Base-by-base conservation (phyloP, 1,284 basidiomycete genomes). In the Rhodofomes roseus region DNA sequence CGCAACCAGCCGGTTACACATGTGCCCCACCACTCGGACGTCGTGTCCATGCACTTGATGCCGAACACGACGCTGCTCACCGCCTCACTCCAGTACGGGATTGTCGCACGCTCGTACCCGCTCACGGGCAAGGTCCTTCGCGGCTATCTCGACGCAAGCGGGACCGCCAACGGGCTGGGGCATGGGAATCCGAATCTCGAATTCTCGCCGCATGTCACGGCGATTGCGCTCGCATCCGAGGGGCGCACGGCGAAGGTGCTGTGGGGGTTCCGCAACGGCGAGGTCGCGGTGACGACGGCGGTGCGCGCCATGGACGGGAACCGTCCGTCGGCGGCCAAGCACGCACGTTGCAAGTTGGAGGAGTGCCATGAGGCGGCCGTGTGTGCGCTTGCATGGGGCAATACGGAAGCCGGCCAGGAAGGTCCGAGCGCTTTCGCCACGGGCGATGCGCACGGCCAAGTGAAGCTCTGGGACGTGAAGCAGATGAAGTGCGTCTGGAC, bases 181-280 rank as follows among this genome's bases (percentile, higher is more conserved):
- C 81, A 85, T 56, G 89, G 89, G 4, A 92, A 93, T 65, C 90
- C 89, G 1, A 91, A 93, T 65, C 81, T 83, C 20, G 90, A 93
- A 65, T 89, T 92, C 64, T 81, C 83, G 7, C 88, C 89, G 4
- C 80, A 90, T 59, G 80, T 91, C 11, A 82, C 85, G 16, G 72
- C 78, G 0, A 86, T 85, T 61, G 72, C 78, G 1, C 73, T 90
- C 29, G 70, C 80, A 11, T 85, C 86, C 0, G 82, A 86, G 50
- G 86, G 89, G 1, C 84, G 84, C 22, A 87, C 88, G 0, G 89
- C 83, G 8, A 83, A 83, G 57, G 79, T 92, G 27, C 75, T 85
- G 7, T 95, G 93, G 93, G 93, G 92, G 1, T 89, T 85, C 66
- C 77, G 79, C 36, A 84, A 80, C 46, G 93, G 93, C 41, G 82